A percentile compares a stretch with the other conserved stretches of the same genome.
phyloP scores from a whole-genome alignment of 345 rosid genomes.

The Melastoma malabathricum region DNA sequence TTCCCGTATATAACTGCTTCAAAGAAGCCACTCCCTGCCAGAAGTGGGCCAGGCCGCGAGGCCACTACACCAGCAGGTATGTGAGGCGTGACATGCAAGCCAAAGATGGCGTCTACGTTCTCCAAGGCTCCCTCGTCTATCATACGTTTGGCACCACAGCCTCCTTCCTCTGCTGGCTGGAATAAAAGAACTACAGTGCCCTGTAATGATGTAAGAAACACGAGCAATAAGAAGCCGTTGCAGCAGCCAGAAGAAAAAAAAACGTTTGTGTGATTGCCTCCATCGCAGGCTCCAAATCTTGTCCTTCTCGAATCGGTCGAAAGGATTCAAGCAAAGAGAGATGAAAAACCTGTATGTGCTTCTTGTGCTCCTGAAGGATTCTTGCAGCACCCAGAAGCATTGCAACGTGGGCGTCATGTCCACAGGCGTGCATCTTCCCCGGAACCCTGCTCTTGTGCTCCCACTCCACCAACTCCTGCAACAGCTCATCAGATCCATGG shows the following conservation, averaged over 20 bases:
- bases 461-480: conserved; percentile 96
- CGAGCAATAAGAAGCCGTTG: neutral
- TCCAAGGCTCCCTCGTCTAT: conserved; percentile 54
- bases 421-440: conserved; percentile 91
- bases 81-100: conserved; percentile 42
- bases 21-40: conserved; percentile 67
- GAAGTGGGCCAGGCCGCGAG: conserved; percentile 48
- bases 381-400: conserved; percentile 86
- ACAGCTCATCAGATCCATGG: too few relatives aligned
- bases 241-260: neutral
- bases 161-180: conserved; percentile 97
- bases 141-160: conserved; percentile 72
- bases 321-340: too few relatives aligned
- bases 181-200: conserved; percentile 77
- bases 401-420: conserved; percentile 74
- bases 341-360: conserved; percentile 13
- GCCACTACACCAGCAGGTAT: conserved; percentile 37
- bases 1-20: conserved; percentile 73
- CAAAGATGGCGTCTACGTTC: conserved; percentile 69
- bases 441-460: conserved; percentile 66
- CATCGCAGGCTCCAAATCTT: too few relatives aligned
- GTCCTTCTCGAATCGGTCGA: too few relatives aligned
- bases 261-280: too few relatives aligned
- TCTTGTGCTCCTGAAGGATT: conserved; percentile 45
- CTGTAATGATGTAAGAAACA: conserved; percentile 16